Evolutionary conservation across 2,329 filamentous ascomycete genomes (phyloP).

Genomic region (Hysterium pulicare): DNA sequence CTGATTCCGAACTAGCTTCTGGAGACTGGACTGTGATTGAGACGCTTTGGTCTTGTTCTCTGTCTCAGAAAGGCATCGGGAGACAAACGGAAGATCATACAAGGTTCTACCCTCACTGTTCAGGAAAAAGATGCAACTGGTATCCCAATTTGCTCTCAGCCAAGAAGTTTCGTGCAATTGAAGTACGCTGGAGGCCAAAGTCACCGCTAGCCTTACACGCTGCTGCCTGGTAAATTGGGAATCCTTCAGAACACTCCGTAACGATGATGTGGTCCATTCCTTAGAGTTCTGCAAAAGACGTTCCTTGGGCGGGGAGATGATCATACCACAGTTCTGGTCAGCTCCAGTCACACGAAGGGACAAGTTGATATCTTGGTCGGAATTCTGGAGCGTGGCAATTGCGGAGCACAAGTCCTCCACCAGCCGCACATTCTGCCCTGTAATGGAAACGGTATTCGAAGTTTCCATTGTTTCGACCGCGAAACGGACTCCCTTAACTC

Average conservation of each 20-base stretch:
- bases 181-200: conserved; percentile 18
- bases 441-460: too few relatives aligned
- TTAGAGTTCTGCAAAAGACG: conserved; percentile 11
- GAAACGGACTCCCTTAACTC: background rate
- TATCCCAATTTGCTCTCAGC: conserved; percentile 19
- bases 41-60: background rate
- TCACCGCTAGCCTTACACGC: conserved; percentile 17
- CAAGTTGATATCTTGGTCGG: conserved; percentile 16
- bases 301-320: conserved; percentile 13
- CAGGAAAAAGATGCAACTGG: conserved; percentile 21
- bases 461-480: background rate
- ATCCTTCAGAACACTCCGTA: conserved; percentile 14
- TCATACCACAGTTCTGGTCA: conserved; percentile 15
- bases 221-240: conserved; percentile 12
- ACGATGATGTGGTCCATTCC: conserved; percentile 11
- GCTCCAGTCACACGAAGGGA: conserved; percentile 12
- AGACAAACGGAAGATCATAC: conserved; percentile 17
- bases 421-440: conserved; percentile 14
- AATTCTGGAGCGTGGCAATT: conserved; percentile 13
- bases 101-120: conserved; percentile 8
- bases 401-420: conserved; percentile 16
- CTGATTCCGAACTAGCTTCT: conserved; percentile 24
- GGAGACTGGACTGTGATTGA: background rate
- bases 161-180: conserved; percentile 24
- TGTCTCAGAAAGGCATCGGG: conserved; percentile 11